Evolutionary conservation across 2,329 filamentous ascomycete species (phyloP).

Genomic region (Paecilomyces niveus): DNA sequence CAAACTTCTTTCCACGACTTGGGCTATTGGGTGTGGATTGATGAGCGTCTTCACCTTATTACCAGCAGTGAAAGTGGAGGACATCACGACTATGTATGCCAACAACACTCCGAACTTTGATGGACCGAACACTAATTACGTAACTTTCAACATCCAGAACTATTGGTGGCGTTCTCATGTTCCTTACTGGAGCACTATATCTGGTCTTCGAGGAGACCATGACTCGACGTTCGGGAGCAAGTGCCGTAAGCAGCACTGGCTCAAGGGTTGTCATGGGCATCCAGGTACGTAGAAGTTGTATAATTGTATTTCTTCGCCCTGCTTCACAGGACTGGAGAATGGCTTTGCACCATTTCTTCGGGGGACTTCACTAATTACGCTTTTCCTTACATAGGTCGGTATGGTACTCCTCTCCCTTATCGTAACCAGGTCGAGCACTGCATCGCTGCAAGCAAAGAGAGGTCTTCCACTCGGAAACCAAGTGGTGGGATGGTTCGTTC

Average conservation of each 20-base stretch:
- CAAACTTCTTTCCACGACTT: slow-evolving; percentile 56
- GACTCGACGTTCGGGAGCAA: slow-evolving; percentile 32
- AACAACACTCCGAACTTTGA: background rate
- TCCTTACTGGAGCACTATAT: slow-evolving; percentile 66
- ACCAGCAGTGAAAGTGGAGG: slow-evolving; percentile 78
- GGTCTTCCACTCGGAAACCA: slow-evolving; percentile 86
- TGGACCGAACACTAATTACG: background rate
- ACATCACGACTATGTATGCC: slow-evolving; percentile 62
- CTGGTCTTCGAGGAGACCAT: slow-evolving; percentile 68
- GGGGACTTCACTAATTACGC: background rate
- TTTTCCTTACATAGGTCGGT: slow-evolving; percentile 49
- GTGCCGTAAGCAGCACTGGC: slow-evolving; percentile 18
- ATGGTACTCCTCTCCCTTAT: slow-evolving; percentile 73
- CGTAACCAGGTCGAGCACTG: slow-evolving; percentile 78
- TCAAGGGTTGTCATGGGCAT: slow-evolving; percentile 40
- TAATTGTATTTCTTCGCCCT: background rate
- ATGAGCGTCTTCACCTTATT: slow-evolving; percentile 92
- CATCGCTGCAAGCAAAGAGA: slow-evolving; percentile 74
- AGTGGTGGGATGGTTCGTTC: slow-evolving; percentile 71
- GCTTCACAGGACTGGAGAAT: background rate
- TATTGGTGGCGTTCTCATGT: slow-evolving; percentile 71
- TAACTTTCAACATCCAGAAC: slow-evolving; percentile 44
- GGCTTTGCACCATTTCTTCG: no score
- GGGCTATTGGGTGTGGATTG: slow-evolving; percentile 66
- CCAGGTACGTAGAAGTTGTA: slow-evolving; percentile 27